These are phyloP conservation scores for Pythium rhizo-oryzae DNA, from an alignment of 352 stramenopile species.

Conservation along the genomic window DNA sequence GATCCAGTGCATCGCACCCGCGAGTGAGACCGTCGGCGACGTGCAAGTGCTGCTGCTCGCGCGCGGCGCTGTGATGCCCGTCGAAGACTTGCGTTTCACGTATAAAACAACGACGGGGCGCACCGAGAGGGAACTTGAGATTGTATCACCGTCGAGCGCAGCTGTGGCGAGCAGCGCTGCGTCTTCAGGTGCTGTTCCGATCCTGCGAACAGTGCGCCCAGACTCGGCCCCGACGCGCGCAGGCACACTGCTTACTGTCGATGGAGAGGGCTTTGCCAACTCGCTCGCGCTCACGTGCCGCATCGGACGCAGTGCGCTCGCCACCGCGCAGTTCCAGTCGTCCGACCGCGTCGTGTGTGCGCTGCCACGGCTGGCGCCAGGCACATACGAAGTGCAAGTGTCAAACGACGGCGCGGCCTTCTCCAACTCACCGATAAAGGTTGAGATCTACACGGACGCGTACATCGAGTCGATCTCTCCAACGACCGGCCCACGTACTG, in stretches of 20 bases:
- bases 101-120: conserved; percentile 38
- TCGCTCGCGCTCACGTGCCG: conserved; percentile 73
- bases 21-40: conserved; percentile 29
- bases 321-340: conserved; percentile 57
- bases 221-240: conserved; percentile 28
- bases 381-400: conserved; percentile 71
- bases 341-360: conserved; percentile 55
- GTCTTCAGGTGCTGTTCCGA: conserved; percentile 7
- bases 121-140: conserved; percentile 22
- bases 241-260: conserved; percentile 74
- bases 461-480: conserved; percentile 75
- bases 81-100: conserved; percentile 40
- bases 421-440: conserved; percentile 55
- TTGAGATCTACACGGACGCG: conserved; percentile 78
- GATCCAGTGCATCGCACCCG: conserved; percentile 29
- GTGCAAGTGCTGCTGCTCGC: conserved; percentile 48
- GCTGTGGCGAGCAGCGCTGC: not conserved
- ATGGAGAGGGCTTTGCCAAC: conserved; percentile 78
- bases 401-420: conserved; percentile 72
- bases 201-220: conserved; percentile 23
- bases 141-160: not conserved
- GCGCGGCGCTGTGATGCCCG: conserved; percentile 43
- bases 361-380: conserved; percentile 56
- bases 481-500: conserved; percentile 64
- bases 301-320: conserved; percentile 65